Base-by-base conservation (phyloP, 2,329 filamentous ascomycete species). In the Sporothrix sp. region DNA sequence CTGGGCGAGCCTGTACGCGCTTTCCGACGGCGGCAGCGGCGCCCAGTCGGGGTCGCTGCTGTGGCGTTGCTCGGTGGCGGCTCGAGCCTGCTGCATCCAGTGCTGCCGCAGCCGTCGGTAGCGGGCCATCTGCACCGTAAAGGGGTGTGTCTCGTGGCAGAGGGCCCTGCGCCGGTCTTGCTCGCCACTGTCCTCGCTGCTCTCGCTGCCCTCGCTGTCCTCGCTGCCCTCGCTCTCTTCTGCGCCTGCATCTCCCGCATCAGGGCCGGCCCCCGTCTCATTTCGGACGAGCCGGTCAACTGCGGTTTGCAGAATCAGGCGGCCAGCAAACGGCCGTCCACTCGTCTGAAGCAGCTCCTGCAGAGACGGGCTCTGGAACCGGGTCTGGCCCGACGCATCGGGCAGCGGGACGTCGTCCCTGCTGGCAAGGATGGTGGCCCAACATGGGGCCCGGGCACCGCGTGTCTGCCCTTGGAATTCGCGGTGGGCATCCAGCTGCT, bases 11-110 rank as follows among this genome's bases (percentile, higher is more conserved):
- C 36, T 33, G 32, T 48, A 55, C 2, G 51, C 53, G 13, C 51
- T 49, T 16, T 38, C 36, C 8, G 14, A 60, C 7, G 28, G 49
- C 7, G 63, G 62, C 44, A 64, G 56, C 8, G 50, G 39, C 5
- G 54, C 54, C 57, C 50, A 58, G 23, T 44, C n/a, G 3, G 30
- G 16, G 1, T 25, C 10, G 51, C 10, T 35, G 25, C 16, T 13
- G 21, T 53, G 16, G 16, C 25, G 36, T 2, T 32, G 36, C 42
- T 56, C 54, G 11, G 46, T 46, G 0, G 18, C 14, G 2, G 7
- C n/a, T 14, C 58, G 55, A 1, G 58, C 58, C 42, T 52, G 23
- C 2, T 52, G 50, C 56, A 55, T 52, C 52, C 55, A 57, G 36
- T 16, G 27, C 18, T 42, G 30, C 9, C 53, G 52, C 7, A 52